Evolutionary conservation across 345 rosid species (phyloP), one percentile per base, ranked within the genome.

Genomic region (Citrus unshiu): DNA sequence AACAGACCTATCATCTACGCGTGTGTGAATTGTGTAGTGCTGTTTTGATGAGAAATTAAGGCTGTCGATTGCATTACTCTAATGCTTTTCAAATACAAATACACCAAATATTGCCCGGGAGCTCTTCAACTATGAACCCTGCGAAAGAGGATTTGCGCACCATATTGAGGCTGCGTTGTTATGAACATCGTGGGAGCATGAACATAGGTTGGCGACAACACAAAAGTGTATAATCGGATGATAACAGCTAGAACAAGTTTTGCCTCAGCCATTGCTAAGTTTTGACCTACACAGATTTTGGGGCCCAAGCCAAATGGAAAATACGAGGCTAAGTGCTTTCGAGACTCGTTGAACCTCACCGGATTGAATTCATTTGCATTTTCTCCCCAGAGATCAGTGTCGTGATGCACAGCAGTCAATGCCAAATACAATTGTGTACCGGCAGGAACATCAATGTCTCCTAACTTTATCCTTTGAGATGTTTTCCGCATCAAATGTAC

Each of bases 291-390:
- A 24, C 97, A 90, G 30, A 71, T 64, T 82, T 89, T 84, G 19
- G 90, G 91, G 25, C 93, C 97, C 64, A 87, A 83, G 29, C 92
- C 93, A 85, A 91, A 10, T 93, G 93, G 66, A 87, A 10, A 75
- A 84, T 86, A 0, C 84, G 24, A 39, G 92, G 91, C 77, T 78
- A 78, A 46, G 51, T 46, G 87, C 73, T 86, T 90, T 51, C 87
- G 76, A 3, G 87, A 62, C 68, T 89, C 90, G n/a, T 68, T 81
- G 3, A 93, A 93, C 77, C 97, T 91, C 0, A 64, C 9, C 2
- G 93, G 97, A 68, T 93, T 91, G 81, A 93, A 93, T 82, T 87
- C 83, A 4, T 86, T 81, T 0, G 88, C 95, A 30, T 92, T 93
- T 13, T 77, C 78, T 58, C 97, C 98, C 99, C 99, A 93, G 59